Evolutionary conservation across 2,329 filamentous ascomycete species (phyloP).

Genomic region (Dactylellina haptotyla): DNA sequence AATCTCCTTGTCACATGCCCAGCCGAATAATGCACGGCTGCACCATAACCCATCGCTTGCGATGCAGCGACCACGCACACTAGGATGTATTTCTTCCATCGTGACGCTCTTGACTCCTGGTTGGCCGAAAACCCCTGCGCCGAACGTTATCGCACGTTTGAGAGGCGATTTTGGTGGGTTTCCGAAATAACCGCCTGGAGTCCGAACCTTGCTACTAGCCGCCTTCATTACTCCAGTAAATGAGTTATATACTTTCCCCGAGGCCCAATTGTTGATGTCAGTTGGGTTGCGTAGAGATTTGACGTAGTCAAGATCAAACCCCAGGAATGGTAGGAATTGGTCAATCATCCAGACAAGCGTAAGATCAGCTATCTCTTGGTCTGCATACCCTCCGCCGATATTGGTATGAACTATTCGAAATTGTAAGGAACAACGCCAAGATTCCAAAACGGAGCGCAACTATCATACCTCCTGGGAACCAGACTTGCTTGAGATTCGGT

Average conservation of each 20-base stretch:
- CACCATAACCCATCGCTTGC: constrained; percentile 50
- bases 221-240: constrained; percentile 48
- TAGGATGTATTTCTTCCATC: constrained; percentile 48
- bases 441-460: constrained; percentile 60
- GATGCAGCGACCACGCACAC: constrained; percentile 47
- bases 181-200: constrained; percentile 39
- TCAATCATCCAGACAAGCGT: constrained; percentile 67
- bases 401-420: constrained; percentile 62
- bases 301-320: constrained; percentile 61
- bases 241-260: constrained; percentile 60
- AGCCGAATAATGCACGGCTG: constrained; percentile 44
- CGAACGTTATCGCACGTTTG: constrained; percentile 46
- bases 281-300: constrained; percentile 54
- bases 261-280: constrained; percentile 58
- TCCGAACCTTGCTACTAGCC: constrained; percentile 46
- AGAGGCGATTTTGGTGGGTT: constrained; percentile 38
- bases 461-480: constrained; percentile 66
- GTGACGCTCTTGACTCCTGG: constrained; percentile 30
- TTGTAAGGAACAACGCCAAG: constrained; percentile 61
- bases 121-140: constrained; percentile 39
- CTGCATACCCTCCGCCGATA: constrained; percentile 64
- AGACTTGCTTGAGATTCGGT: constrained; percentile 58
- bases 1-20: constrained; percentile 35
- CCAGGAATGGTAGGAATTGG: constrained; percentile 61
- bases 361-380: constrained; percentile 65